phyloP scores from a whole-genome alignment of 768 basidiomycete species.

The Auriscalpium microsporum region DNA sequence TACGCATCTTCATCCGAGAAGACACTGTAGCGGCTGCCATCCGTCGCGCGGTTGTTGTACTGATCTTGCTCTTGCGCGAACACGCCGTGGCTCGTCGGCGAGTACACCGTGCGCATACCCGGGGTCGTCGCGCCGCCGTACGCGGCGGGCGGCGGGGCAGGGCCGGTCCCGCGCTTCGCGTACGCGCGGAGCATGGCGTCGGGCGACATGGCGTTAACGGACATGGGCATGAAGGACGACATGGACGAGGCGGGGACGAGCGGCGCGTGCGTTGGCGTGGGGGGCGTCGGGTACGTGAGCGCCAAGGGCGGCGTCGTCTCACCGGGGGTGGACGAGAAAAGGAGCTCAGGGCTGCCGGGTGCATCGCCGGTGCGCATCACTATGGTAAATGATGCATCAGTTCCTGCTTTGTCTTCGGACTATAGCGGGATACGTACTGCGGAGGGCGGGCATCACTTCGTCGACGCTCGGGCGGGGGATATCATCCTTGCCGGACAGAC shows the following conservation, averaged over 20 bases:
- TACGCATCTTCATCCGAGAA: conserved; percentile 19
- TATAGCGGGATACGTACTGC: conserved; percentile 35
- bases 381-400: conserved; percentile 18
- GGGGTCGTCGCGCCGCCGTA: conserved; percentile 19
- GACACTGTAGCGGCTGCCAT: conserved; percentile 21
- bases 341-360: conserved; percentile 33
- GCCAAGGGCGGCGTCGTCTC: conserved; percentile 4
- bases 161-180: conserved; percentile 37
- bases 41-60: conserved; percentile 17
- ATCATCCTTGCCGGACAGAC: conserved; percentile 32
- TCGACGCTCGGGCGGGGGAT: conserved; percentile 35
- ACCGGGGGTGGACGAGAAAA: conserved; percentile 29
- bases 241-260: conserved; percentile 27
- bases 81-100: conserved; percentile 15
- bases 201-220: conserved; percentile 42
- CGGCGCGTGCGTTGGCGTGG: conserved; percentile 26
- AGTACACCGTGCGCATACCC: conserved; percentile 27
- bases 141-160: conserved; percentile 20
- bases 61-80: background rate
- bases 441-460: conserved; percentile 62
- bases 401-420: background rate
- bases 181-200: conserved; percentile 76
- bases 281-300: conserved; percentile 20
- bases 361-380: conserved; percentile 64
- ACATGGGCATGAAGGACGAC: conserved; percentile 32